Base-by-base conservation (phyloP, 176 grass and related monocot species). In the Triticum dicoccoides region DNA sequence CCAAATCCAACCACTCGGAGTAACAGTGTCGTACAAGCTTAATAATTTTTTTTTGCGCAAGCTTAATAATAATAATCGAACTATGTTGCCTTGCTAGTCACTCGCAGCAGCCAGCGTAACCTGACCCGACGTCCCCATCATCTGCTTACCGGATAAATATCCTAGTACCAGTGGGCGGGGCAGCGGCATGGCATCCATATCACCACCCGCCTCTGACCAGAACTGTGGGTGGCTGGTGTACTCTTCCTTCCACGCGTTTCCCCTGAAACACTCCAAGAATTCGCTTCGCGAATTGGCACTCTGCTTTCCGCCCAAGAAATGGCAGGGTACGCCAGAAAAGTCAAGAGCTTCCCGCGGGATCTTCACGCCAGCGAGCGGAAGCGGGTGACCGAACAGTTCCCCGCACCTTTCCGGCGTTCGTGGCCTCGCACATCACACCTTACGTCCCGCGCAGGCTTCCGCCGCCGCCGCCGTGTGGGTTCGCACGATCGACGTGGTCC, bases 371-470 rank as follows among this genome's bases (percentile, higher is more conserved):
- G 14, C 35, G 69, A 17, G 29, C 24, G 59, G 32, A 10, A 9
- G 65, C 24, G 59, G 66, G 5, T 8, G 75, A 86, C 69, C 37
- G 88, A 66, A 44, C 35, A 45, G 76, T 42, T 68, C 39, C 77
- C 51, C 24, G 44, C 66, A 32, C 24, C 17, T 41, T 15, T 8
- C 61, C 52, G 15, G 51, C 2, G 27, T 72, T 69, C 82, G 63
- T 79, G 87, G 80, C 81, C n/a, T 79, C 32, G 82, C 63, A 72
- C 88, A 71, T 78, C 83, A 78, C 64, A 41, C 15, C 30, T 90
- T 54, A 90, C 73, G 79, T 78, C 65, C 54, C 54, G 69, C 77
- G 32, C 33, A 8, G 44, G 44, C 3, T 45, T 45, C 67, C 33
- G 67, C 33, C 68, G 68, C 73, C 65, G 83, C 62, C 21, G 42